phyloP scores from a whole-genome alignment of 164 flowering plant genomes.

The Buxus sempervirens region DNA sequence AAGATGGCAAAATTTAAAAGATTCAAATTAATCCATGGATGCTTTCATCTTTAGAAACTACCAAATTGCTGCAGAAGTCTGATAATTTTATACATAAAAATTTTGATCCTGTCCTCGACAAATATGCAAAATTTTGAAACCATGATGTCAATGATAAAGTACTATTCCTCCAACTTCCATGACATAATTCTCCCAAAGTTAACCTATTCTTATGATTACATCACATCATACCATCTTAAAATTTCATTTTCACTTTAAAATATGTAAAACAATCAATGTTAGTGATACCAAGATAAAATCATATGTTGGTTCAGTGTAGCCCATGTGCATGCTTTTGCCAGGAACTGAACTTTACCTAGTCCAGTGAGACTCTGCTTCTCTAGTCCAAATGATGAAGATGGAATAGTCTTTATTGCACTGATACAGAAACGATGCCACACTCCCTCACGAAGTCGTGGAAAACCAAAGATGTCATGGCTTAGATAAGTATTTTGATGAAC shows the following conservation, averaged over 20 bases:
- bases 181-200: too few species aligned
- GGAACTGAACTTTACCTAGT: conserved; percentile 12
- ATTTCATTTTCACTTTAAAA: not conserved
- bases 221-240: not conserved
- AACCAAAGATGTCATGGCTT: conserved; percentile 27
- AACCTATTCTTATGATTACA: too few species aligned
- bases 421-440: conserved; percentile 1
- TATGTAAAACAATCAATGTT: not conserved
- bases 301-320: not conserved
- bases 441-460: conserved; percentile 21
- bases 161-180: too few species aligned
- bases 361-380: conserved; percentile 11
- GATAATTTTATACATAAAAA: too few species aligned
- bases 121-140: too few species aligned
- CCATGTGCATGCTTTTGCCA: not conserved
- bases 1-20: too few species aligned
- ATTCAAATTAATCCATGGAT: too few species aligned
- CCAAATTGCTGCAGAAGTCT: too few species aligned
- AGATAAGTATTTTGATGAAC: conserved; percentile 13
- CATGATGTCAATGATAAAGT: too few species aligned
- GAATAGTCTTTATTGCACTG: conserved; percentile 18
- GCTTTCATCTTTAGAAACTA: too few species aligned
- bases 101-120: too few species aligned
- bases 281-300: not conserved
- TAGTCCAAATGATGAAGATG: conserved; percentile 17